Conservation (phyloP, 2,329 filamentous ascomycete species). For the Cytospora schulzeri region DNA sequence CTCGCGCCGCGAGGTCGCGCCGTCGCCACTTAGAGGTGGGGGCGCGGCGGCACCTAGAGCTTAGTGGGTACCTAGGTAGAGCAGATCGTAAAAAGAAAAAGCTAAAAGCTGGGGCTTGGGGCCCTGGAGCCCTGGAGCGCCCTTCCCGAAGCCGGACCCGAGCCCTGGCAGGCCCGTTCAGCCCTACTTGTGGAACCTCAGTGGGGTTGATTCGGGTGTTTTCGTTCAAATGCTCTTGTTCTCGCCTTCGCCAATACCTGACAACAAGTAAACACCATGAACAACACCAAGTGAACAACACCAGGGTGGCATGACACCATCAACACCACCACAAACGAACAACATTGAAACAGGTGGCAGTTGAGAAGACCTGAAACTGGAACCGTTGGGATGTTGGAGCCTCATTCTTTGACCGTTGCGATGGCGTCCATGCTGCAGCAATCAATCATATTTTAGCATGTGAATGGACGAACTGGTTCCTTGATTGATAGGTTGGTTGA, state of each 20-base stretch:
- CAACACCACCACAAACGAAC: neutral
- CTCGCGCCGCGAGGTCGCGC: constrained; percentile 26
- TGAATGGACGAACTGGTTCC: no score
- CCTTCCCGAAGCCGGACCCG: constrained; percentile 3
- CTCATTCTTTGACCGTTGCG: neutral
- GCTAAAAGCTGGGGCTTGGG: neutral
- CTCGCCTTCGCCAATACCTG: neutral
- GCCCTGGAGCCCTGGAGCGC: neutral
- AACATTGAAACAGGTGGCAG: neutral
- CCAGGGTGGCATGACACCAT: neutral
- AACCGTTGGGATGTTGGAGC: neutral
- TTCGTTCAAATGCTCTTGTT: neutral
- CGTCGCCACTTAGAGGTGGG: neutral
- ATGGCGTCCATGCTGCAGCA: no score
- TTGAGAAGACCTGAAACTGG: neutral
- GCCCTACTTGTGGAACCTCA: constrained; percentile 12
- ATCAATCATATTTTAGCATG: no score
- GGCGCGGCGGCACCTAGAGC: neutral
- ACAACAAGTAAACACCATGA: neutral
- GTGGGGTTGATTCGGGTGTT: neutral
- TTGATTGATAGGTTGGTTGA: no score
- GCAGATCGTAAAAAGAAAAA: no score
- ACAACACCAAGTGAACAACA: no score
- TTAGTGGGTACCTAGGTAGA: no score
- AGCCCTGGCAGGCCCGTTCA: constrained; percentile 2